Conservation (phyloP, 345 rosid species). For the Salix viminalis region DNA sequence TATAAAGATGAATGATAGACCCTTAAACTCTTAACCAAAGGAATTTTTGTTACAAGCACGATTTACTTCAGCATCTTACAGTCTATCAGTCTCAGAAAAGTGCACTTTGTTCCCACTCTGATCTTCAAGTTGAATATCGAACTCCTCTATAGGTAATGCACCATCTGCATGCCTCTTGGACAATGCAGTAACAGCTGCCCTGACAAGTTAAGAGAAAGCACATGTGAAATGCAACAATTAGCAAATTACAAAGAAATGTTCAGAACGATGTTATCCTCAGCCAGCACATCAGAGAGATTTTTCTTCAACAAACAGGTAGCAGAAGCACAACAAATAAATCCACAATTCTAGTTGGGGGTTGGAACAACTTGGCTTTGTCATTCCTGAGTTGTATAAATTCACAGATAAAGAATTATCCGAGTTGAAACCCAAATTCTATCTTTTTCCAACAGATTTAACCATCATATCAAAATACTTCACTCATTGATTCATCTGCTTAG, state of each 20-base stretch:
- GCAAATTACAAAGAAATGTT: not conserved
- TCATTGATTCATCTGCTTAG: no score
- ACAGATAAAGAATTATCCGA: not conserved
- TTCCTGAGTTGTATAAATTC: not conserved
- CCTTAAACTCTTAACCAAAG: not conserved
- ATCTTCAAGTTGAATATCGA: conserved; percentile 76
- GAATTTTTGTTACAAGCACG: not conserved
- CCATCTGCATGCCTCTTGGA: conserved; percentile 75
- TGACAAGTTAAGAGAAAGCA: conserved; percentile 27
- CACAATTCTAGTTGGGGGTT: not conserved
- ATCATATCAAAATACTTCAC: not conserved
- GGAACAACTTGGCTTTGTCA: not conserved
- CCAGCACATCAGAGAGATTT: not conserved
- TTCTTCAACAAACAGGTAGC: not conserved
- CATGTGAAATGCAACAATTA: not conserved
- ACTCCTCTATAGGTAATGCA: conserved; percentile 67
- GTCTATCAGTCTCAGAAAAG: conserved; percentile 72
- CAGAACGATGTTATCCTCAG: not conserved
- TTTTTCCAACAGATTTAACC: not conserved
- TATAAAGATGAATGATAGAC: not conserved
- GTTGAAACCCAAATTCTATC: not conserved
- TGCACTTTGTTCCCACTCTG: conserved; percentile 66
- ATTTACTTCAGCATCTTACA: conserved; percentile 35
- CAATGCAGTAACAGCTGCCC: conserved; percentile 78
- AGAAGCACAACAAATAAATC: not conserved